Conservation (phyloP, 176 grass and related monocot genomes). For the Typha latifolia region DNA sequence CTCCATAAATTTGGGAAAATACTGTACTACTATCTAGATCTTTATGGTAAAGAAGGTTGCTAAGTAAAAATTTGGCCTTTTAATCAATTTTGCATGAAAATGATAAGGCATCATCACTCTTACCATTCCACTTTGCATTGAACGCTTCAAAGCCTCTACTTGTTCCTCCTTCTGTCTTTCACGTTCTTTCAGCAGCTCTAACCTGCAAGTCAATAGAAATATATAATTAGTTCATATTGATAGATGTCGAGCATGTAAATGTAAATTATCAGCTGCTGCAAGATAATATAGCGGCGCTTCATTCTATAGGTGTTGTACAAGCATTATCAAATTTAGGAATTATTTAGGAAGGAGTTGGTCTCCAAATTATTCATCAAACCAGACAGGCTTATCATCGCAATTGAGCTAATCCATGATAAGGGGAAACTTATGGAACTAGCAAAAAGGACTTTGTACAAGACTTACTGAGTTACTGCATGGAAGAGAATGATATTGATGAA, state of each 20-base stretch:
- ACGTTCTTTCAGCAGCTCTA: conserved; percentile 74
- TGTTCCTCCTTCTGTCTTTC: conserved; percentile 84
- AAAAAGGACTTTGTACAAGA: neutral
- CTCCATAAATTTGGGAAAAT: no score
- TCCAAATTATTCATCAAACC: neutral
- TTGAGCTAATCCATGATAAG: neutral
- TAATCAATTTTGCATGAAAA: neutral
- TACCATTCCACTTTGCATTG: conserved; percentile 98
- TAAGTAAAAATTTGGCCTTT: no score
- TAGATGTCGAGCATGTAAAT: neutral
- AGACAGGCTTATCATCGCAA: neutral
- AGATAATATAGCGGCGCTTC: no score
- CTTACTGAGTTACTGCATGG: neutral
- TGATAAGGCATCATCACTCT: conserved; percentile 16
- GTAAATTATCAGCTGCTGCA: neutral
- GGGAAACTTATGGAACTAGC: neutral
- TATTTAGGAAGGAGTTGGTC: no score
- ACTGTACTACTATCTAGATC: no score
- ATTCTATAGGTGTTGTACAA: no score
- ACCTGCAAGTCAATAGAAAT: conserved; percentile 30
- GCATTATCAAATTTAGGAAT: no score
- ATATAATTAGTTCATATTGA: neutral
- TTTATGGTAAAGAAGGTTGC: no score
- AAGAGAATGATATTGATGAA: neutral
- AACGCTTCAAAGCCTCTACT: conserved; percentile 73